Evolutionary conservation across 352 stramenopile species (phyloP), one percentile per base, ranked within the genome.

Genomic region (Phytophthora foliorum): DNA sequence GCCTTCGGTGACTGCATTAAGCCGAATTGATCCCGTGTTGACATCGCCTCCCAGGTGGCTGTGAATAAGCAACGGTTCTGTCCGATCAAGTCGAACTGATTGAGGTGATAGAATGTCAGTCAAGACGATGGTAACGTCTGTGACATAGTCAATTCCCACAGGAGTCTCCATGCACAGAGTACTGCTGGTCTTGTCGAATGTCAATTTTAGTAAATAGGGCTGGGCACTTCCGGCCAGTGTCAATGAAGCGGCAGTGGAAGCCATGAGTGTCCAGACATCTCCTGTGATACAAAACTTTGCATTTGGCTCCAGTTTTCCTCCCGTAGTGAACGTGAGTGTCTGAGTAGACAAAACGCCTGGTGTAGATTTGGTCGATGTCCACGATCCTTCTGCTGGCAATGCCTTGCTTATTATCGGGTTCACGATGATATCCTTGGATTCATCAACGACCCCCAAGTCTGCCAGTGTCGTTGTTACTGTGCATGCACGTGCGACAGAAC

Each of bases 261-360:
- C 63, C 38, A 82, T 67, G 4, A 86, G 53, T 4, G 49, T 66
- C 82, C 82, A 91, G 9, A 56, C 51, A 46, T 78, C 70, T 10
- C 45, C 56, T 0, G 59, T 63, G 44, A 92, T 31, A 31, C 75
- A 90, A 14, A 91, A 66, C 9, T 17, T 74, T 2, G 81, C 77
- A 0, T 64, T 76, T 11, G 53, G 10, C 34, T 89, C 75, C 0
- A 92, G 17, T 24, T 71, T 66, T 2, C 84, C 84, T 24, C 81
- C 82, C 0, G 68, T 87, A 36, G 42, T 74, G 0, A 92, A 61
- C 1, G 25, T 57, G 14, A 89, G 36, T 7, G 63, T 70, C 25
- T 92, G 84, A 1, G 67, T 80, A 3, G 82, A 86, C 2, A 72
- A 24, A 22, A 92, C 73, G 11, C 77, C 82, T 21, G 84, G 84